These are phyloP conservation scores for Syzygium malaccense DNA, from an alignment of 441 rosid species.

Conservation along the genomic window DNA sequence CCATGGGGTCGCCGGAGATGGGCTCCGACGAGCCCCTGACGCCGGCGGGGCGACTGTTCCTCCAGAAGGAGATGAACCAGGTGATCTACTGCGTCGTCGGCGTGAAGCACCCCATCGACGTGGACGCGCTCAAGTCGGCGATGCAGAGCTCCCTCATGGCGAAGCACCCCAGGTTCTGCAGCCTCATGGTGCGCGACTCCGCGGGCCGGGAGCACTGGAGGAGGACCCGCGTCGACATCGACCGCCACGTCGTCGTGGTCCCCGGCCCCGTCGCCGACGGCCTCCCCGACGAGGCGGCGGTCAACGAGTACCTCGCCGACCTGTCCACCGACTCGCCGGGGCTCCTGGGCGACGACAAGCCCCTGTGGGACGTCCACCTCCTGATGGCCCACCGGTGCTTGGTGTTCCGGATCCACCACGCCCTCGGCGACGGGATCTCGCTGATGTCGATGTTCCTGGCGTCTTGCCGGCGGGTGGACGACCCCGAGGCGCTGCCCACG, in stretches of 20 bases:
- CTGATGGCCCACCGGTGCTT: conserved; percentile 23
- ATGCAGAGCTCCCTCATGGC: conserved; percentile 27
- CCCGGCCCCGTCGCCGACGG: not conserved
- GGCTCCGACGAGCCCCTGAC: conserved; percentile 43
- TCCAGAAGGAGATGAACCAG: conserved; percentile 29
- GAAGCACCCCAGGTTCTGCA: conserved; percentile 48
- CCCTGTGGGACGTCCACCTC: conserved; percentile 58
- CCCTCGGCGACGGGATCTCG: conserved; percentile 61
- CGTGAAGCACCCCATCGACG: conserved; percentile 11
- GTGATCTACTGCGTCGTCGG: conserved; percentile 45
- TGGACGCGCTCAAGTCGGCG: conserved; percentile 17
- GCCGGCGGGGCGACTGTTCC: conserved; percentile 52
- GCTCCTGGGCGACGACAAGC: conserved; percentile 27
- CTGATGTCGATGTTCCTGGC: conserved; percentile 48
- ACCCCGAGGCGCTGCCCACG: conserved; percentile 26
- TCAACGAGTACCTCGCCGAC: conserved; percentile 42
- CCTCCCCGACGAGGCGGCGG: conserved; percentile 1
- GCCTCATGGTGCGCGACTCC: conserved; percentile 41
- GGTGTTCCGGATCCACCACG: conserved; percentile 47
- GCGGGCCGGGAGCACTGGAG: conserved; percentile 45
- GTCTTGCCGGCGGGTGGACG: conserved; percentile 26
- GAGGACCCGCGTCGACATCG: conserved; percentile 32
- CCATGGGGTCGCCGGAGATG: conserved; percentile 12
- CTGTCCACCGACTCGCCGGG: conserved; percentile 30
- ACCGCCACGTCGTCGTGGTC: conserved; percentile 29